Evolutionary conservation across 306 rosid species (phyloP).

Genomic region (Prinsepia uniflora): DNA sequence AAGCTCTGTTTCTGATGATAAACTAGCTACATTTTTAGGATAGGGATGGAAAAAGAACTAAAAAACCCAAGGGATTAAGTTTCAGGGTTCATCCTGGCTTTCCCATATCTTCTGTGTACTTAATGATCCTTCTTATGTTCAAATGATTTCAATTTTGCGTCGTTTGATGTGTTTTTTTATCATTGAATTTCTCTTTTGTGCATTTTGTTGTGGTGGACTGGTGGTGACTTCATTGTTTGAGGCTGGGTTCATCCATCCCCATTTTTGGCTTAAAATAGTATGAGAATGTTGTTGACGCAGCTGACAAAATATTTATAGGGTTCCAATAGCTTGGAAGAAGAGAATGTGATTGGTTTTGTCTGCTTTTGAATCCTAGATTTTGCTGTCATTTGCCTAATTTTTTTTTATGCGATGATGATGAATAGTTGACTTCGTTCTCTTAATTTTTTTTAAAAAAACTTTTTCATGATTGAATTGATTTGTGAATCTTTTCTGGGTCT

Average conservation of each 20-base stretch:
- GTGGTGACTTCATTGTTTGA: not conserved
- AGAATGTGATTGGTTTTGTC: not conserved
- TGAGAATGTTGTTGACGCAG: not conserved
- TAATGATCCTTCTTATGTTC: not conserved
- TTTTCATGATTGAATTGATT: not conserved
- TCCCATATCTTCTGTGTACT: conserved; percentile 17
- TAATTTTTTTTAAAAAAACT: not conserved
- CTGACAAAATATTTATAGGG: not conserved
- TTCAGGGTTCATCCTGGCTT: not conserved
- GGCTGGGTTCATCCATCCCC: not conserved
- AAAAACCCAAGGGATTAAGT: conserved; percentile 3
- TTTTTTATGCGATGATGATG: not conserved
- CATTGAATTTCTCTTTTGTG: not conserved
- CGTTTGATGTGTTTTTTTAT: not conserved
- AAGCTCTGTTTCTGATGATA: conserved; percentile 18
- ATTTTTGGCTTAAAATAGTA: not conserved
- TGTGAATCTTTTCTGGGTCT: not conserved
- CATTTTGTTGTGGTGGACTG: not conserved
- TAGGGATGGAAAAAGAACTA: conserved; percentile 25
- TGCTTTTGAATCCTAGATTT: not conserved
- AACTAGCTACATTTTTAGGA: conserved; percentile 23
- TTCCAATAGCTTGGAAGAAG: not conserved
- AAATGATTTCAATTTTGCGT: not conserved
- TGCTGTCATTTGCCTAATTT: not conserved
- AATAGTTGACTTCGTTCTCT: not conserved